A percentile compares a stretch with the other conserved stretches of the same genome.
These are phyloP conservation scores for Laburnicola sp. DNA, from an alignment of 2,329 filamentous ascomycete genomes.

Conservation along the genomic window DNA sequence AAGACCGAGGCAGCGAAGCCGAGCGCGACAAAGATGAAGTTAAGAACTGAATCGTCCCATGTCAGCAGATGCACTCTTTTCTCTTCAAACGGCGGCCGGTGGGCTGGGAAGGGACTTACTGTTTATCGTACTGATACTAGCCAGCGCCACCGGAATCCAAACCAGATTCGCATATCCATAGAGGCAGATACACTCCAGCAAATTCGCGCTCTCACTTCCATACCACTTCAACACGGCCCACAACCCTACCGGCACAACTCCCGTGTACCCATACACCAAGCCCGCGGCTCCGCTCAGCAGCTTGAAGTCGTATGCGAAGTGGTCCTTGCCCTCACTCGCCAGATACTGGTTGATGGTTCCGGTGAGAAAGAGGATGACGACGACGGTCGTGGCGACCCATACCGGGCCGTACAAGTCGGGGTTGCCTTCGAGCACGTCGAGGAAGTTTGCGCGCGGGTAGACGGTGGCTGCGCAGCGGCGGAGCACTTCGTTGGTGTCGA, in stretches of 20 bases:
- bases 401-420: conserved; percentile 96
- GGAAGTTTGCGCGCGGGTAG: conserved; percentile 89
- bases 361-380: conserved; percentile 91
- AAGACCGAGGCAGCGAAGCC: conserved; percentile 44
- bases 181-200: conserved; percentile 92
- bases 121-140: conserved; percentile 84
- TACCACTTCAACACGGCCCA: conserved; percentile 94
- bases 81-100: not conserved
- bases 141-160: conserved; percentile 92
- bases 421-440: conserved; percentile 95
- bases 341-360: conserved; percentile 94
- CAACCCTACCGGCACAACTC: conserved; percentile 75
- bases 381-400: conserved; percentile 98
- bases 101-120: conserved; percentile 44
- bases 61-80: not conserved
- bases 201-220: conserved; percentile 86
- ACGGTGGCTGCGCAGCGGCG: conserved; percentile 85
- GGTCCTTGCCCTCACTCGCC: conserved; percentile 64
- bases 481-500: conserved; percentile 89
- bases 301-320: conserved; percentile 90
- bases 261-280: conserved; percentile 91
- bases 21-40: conserved; percentile 89
- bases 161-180: conserved; percentile 97
- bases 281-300: conserved; percentile 88
- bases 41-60: conserved; percentile 61